Evolutionary conservation across 306 rosid genomes (phyloP), one percentile per base, ranked within the genome.

Genomic region (Ceratonia siliqua): DNA sequence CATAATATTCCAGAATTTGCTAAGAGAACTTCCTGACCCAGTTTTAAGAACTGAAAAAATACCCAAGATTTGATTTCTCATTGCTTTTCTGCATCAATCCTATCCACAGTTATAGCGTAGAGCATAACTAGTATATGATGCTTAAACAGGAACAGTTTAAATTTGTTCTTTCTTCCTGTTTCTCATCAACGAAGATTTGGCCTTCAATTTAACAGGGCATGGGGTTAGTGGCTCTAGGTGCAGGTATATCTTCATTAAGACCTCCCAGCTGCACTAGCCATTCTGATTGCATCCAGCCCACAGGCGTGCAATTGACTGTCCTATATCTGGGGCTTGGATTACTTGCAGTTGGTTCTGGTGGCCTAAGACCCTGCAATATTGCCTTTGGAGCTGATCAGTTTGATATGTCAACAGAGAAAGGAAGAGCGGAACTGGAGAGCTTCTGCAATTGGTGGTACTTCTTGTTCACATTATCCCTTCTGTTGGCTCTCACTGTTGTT

Each of bases 371-470:
- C 6, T 91, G 90, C 79, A 89, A 89, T 79, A 85, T 91, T 79
- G 82, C 94, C 81, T 91, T 89, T 25, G 97, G 97, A 20, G 91
- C 91, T 5, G 86, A 91, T 57, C 92, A 89, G n/a, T 87, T 91
- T 17, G 86, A 89, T 50, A 73, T 70, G 38, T 76, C 64, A 8
- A 85, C 88, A 0, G 80, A 81, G 65, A 81, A 83, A 68, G 94
- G 94, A 18, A 21, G 73, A 67, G 63, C 81, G 9, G 87, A 85
- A 45, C 82, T 89, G 5, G 89, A 87, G 68, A 87, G 92, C 81
- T 91, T 89, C 78, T 81, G 75, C 68, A 87, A 85, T 67, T 89
- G 89, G 94, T 87, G 89, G 89, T 89, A 82, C 75, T 70, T 91
- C 25, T 24, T 84, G 54, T 91, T 82, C 83, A 78, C 89, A 15